Percentiles rank a stretch among this genome's conserved stretches.
Conservation (phyloP, 2,329 filamentous ascomycete species). For the Hypoxylon sp. region DNA sequence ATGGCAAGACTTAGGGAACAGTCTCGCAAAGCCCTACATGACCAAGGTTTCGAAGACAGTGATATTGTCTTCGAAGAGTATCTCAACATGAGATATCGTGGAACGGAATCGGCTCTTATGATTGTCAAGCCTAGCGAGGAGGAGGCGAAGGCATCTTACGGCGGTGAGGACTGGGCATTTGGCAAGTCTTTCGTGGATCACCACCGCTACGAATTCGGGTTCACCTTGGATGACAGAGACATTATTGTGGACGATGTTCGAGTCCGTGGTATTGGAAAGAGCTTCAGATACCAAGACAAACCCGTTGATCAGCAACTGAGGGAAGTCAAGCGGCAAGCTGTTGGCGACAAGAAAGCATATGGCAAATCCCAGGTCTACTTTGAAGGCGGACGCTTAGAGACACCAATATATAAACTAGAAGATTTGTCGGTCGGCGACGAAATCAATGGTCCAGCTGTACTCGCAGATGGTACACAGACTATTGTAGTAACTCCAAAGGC, state of each 20-base stretch:
- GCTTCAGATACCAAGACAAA: conserved; percentile 82
- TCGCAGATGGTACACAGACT: conserved; percentile 90
- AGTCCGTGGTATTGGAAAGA: conserved; percentile 89
- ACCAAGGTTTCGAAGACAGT: conserved; percentile 82
- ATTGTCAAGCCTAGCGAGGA: conserved; percentile 78
- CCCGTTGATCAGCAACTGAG: conserved; percentile 88
- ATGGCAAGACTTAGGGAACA: conserved; percentile 85
- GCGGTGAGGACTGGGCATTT: conserved; percentile 82
- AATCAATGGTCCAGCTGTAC: conserved; percentile 83
- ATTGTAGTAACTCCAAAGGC: conserved; percentile 88
- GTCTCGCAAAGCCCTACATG: conserved; percentile 74
- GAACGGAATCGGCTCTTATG: conserved; percentile 93
- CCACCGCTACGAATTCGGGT: conserved; percentile 93
- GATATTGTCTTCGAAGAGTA: conserved; percentile 91
- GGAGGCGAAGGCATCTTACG: conserved; percentile 70
- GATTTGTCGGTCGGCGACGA: conserved; percentile 79
- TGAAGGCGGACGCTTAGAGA: conserved; percentile 81
- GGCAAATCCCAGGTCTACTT: conserved; percentile 83
- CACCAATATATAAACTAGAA: conserved; percentile 85
- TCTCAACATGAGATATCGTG: conserved; percentile 91
- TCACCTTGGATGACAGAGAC: conserved; percentile 85
- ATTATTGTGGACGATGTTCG: conserved; percentile 93
- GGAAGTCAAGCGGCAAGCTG: conserved; percentile 71
- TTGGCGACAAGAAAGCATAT: conserved; percentile 71
- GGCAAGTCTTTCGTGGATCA: conserved; percentile 86